phyloP scores from a whole-genome alignment of 2,329 filamentous ascomycete genomes.

The Ophiostoma sp. region DNA sequence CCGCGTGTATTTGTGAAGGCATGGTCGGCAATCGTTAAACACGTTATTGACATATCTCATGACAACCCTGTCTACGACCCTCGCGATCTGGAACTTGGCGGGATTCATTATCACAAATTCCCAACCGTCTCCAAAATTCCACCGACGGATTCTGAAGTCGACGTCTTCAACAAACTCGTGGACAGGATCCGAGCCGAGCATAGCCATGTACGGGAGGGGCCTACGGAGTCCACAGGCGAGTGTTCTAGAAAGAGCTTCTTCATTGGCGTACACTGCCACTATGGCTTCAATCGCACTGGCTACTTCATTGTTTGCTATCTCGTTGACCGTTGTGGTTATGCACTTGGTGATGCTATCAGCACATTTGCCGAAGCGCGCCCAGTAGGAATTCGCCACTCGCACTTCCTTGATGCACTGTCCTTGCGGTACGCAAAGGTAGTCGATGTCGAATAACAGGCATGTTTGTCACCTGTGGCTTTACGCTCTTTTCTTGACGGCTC shows the following conservation, averaged over 20 bases:
- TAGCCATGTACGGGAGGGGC: conserved; percentile 31
- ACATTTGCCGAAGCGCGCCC: conserved; percentile 67
- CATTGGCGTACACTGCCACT: conserved; percentile 89
- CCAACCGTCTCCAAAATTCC: conserved; percentile 90
- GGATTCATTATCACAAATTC: conserved; percentile 75
- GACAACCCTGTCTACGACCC: conserved; percentile 88
- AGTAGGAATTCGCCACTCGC: conserved; percentile 81
- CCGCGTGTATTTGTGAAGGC: conserved; percentile 64
- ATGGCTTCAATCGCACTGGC: conserved; percentile 90
- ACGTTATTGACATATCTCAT: conserved; percentile 86
- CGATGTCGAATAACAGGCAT: background rate
- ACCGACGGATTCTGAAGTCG: conserved; percentile 54
- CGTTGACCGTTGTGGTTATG: conserved; percentile 70
- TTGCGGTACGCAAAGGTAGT: conserved; percentile 56
- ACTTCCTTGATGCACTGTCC: conserved; percentile 80
- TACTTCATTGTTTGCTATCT: conserved; percentile 88
- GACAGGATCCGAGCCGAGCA: conserved; percentile 56
- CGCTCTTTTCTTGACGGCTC: background rate
- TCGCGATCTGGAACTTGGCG: conserved; percentile 58
- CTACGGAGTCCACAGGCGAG: background rate
- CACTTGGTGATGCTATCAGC: conserved; percentile 70
- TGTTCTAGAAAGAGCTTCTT: conserved; percentile 30
- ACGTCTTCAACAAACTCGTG: conserved; percentile 51
- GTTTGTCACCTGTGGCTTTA: background rate
- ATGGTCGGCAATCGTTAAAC: conserved; percentile 63